Conservation (phyloP, 768 basidiomycete genomes). For the Boletales sp. region DNA sequence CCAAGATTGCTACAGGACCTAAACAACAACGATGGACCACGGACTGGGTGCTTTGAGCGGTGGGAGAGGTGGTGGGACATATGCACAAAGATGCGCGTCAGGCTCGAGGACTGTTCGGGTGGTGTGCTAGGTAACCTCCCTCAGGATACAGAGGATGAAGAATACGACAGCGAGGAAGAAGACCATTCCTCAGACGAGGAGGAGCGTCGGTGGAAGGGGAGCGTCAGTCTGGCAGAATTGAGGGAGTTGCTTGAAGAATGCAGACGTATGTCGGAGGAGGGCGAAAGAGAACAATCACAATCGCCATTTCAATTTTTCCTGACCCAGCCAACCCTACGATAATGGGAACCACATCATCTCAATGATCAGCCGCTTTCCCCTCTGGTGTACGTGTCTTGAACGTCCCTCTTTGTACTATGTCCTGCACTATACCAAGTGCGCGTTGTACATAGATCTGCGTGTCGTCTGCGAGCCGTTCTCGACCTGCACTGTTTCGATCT, state of each 20-base stretch:
- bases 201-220: conserved; percentile 24
- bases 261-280: conserved; percentile 38
- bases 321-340: conserved; percentile 5
- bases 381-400: conserved; percentile 75
- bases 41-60: conserved; percentile 39
- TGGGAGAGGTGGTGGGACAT: conserved; percentile 71
- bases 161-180: conserved; percentile 32
- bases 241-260: conserved; percentile 58
- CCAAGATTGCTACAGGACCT: conserved; percentile 52
- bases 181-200: conserved; percentile 32
- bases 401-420: conserved; percentile 56
- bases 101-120: conserved; percentile 77
- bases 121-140: conserved; percentile 47
- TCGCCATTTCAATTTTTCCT: conserved; percentile 17
- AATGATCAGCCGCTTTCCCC: conserved; percentile 48
- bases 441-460: conserved; percentile 27
- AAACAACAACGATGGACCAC: conserved; percentile 51
- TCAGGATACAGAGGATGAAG: conserved; percentile 31
- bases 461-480: conserved; percentile 22
- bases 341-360: neutral
- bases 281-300: conserved; percentile 24
- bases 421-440: conserved; percentile 49
- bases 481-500: conserved; percentile 13
- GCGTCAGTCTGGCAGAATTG: conserved; percentile 40
- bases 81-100: conserved; percentile 46